Base-by-base conservation (phyloP, 768 basidiomycete species). In the Suillus cothurnatus region DNA sequence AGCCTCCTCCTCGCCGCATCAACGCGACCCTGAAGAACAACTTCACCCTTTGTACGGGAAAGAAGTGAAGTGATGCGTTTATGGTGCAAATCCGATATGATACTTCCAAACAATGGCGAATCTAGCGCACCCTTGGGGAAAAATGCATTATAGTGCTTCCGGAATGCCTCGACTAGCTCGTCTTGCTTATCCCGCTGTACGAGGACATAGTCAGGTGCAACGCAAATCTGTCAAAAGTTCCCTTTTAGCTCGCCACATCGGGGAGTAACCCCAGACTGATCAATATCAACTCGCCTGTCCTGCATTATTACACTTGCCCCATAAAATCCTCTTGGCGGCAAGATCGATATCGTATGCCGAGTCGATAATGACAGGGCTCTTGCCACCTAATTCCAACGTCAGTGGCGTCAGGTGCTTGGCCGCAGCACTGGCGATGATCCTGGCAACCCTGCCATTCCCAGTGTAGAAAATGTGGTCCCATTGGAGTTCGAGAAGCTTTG, bases 251-350 rank as follows among this genome's bases (percentile, higher is more conserved):
- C 11, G 17, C 52, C 31, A 2, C 2, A 64, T 31, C 7, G 32
- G 32, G 36, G 19, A 38, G 6, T 11, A 6, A 2, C 19, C 9
- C 31, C 21, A 32, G 14, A 28, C 26, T 14, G n/a, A 2, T 23
- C 47, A 14, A 7, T 1, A 49, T 53, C 28, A 31, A 59, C 73
- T 61, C 50, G 81, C 85, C 81, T 91, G 90, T 9, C 91, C 91
- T 2, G 85, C 80, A 67, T 92, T 92, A 62, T 76, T 80, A 11
- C 78, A 77, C 74, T 92, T 92, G 0, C 87, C 90, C 83, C 85
- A 89, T 28, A 91, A 74, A 41, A 90, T 82, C 9, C 91, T 83
- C 70, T 84, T 85, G 5, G 90, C 91, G 0, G 86, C 83, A 38
- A 88, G 65, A 6, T 81, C 75, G 67, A 87, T 67, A 50, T 81